Evolutionary conservation across 345 rosid genomes (phyloP), one percentile per base, ranked within the genome.

Genomic region (Cardamine occulta): DNA sequence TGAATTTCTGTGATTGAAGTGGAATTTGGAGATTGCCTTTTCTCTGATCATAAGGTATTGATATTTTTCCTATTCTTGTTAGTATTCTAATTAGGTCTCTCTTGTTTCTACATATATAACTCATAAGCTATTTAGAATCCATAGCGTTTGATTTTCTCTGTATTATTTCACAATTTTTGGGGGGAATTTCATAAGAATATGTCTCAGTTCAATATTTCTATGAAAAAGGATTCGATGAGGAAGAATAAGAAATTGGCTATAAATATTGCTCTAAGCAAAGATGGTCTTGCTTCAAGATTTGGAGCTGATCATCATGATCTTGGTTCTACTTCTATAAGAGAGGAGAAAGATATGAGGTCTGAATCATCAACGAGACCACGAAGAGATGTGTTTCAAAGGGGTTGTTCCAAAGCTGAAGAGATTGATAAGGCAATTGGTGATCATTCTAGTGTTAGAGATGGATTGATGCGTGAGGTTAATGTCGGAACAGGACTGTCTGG

Each of bases 401-500:
- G 42, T 53, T 15, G 28, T 66, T 44, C 39, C 49, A 74, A 32
- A 64, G 26, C 35, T 54, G 3, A 54, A 63, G 23, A 29, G 55
- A 52, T 18, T 39, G 42, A 47, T 55, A 7, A 45, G 9, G 42
- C 18, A 17, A 19, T 1, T 39, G 31, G 17, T 72, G 35, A 19
- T 44, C 72, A 6, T 29, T 53, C 70, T 64, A 53, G 47, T 13
- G 13, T 31, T 55, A 15, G 49, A 31, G 49, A 55, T 29, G 73
- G 59, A 18, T 12, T 57, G 12, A 66, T 66, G 40, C 78, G 44
- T 66, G 78, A 74, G 66, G 73, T n/a, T 45, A 31, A 66, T 14
- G 73, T 74, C 6, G 78, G 78, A 11, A n/a, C 66, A 24, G 72
- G 78, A 5, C 39, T 74, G 57, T 66, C 66, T 0, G 78, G 78